Base-by-base conservation (phyloP, 129 eudicot genomes). In the Solidago caesia region DNA sequence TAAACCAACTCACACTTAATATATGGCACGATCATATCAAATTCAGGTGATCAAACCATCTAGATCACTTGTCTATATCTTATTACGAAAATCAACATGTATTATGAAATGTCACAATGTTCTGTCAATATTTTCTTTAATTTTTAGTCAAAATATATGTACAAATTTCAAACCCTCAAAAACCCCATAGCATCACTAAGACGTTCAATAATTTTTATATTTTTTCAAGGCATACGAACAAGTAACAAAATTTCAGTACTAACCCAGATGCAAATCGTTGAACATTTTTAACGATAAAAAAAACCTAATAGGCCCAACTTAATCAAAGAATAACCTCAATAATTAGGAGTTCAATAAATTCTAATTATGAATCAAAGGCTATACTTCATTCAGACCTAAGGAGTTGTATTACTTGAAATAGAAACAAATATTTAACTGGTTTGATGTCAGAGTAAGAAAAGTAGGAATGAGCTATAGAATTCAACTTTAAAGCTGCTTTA, bases 1-100 rank as follows among this genome's bases (percentile, higher is more conserved):
- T 43, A 73, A 45, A 45, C 45, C 68, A 61, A 21, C 69, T 29
- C 12, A 47, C 46, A 62, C 75, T 42, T 71, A 43, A 42, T 71
- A 57, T 16, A 57, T 15, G 7, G 11, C 27, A 12, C 21, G 16
- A 8, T 45, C 44, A 67, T 26, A 67, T 48, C 41, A 57, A 72
- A 16, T 58, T 16, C n/a, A 5, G 41, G 53, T 57, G 45, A 72
- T 57, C 16, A 53, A 43, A 57, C 67, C 63, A 57, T 45, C 14
- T n/a, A 72, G 53, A 42, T 44, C 56, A 56, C 16, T 45, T 42
- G 47, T 21, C 25, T 12, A 47, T 48, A 43, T 66, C 25, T 27
- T 33, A 49, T 29, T 2, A 49, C 6, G 49, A 26, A 16, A 29
- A 69, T 49, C 61, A 67, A 69, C 26, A 66, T 55, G 75, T 71